phyloP scores from a whole-genome alignment of 768 basidiomycete species.

The Tulasnella sp. region DNA sequence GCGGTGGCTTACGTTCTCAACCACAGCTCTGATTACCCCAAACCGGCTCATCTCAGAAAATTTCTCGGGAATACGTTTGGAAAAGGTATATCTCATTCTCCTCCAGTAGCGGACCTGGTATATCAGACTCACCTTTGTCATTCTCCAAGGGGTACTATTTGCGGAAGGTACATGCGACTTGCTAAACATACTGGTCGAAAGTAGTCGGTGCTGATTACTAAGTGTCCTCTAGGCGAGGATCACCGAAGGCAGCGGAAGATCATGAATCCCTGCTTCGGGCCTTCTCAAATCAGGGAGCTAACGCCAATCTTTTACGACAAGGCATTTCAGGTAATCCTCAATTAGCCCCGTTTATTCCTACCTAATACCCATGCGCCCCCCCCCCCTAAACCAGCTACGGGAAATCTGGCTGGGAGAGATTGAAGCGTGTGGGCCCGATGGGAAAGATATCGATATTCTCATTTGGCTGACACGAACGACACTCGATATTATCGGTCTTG shows the following conservation, averaged over 20 bases:
- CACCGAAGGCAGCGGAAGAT: neutral
- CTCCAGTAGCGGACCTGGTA: too few species aligned
- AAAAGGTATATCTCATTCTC: neutral
- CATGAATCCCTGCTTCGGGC: slow-evolving; percentile 59
- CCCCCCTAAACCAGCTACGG: neutral
- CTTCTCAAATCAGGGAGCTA: slow-evolving; percentile 48
- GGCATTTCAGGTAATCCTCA: slow-evolving; percentile 48
- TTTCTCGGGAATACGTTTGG: neutral
- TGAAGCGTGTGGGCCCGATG: neutral
- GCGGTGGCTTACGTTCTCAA: slow-evolving; percentile 9
- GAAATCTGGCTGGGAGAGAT: neutral
- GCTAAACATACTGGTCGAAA: too few species aligned
- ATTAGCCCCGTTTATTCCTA: neutral
- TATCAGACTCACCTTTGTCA: neutral
- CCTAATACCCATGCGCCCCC: neutral
- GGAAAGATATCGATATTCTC: neutral
- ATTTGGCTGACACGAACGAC: slow-evolving; percentile 17
- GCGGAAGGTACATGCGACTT: neutral
- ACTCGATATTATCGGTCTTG: slow-evolving; percentile 27
- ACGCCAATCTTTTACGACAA: slow-evolving; percentile 52
- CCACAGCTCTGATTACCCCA: slow-evolving; percentile 10
- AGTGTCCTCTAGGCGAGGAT: neutral
- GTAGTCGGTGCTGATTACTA: neutral
- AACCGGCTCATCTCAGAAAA: neutral
- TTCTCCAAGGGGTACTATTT: slow-evolving; percentile 9